phyloP scores from a whole-genome alignment of 257 asterid species.

The Forsythia viridissima region DNA sequence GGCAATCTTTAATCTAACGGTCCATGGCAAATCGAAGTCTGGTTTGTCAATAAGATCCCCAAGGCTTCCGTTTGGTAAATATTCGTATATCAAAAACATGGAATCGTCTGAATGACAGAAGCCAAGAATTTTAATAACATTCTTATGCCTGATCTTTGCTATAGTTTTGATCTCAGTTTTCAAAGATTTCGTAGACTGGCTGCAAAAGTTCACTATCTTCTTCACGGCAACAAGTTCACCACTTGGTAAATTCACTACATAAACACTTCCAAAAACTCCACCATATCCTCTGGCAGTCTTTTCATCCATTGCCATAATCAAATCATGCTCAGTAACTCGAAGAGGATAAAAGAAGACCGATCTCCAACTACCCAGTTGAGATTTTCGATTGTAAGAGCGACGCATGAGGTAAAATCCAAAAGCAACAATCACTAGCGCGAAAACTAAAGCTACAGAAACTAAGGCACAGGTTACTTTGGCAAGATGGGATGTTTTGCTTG shows the following conservation, averaged over 20 bases:
- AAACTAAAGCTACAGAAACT: constrained; percentile 46
- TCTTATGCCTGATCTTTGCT: constrained; percentile 83
- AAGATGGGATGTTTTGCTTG: constrained; percentile 30
- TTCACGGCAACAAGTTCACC: constrained; percentile 73
- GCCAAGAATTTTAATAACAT: constrained; percentile 70
- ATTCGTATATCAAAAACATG: constrained; percentile 70
- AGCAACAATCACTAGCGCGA: constrained; percentile 41
- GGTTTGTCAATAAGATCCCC: constrained; percentile 58
- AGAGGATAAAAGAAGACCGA: constrained; percentile 84
- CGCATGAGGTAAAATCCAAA: constrained; percentile 43
- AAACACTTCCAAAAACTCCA: constrained; percentile 69
- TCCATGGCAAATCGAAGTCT: constrained; percentile 60
- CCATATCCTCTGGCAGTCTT: constrained; percentile 54
- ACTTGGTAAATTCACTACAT: constrained; percentile 66
- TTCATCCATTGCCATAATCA: constrained; percentile 66
- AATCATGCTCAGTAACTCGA: constrained; percentile 67
- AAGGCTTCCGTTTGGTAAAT: constrained; percentile 68
- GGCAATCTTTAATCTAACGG: constrained; percentile 59
- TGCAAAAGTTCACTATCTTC: constrained; percentile 48
- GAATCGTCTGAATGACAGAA: constrained; percentile 65
- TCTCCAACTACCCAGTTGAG: constrained; percentile 48
- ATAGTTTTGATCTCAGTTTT: constrained; percentile 67
- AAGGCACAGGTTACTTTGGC: constrained; percentile 50
- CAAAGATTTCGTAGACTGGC: constrained; percentile 56
- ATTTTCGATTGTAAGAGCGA: constrained; percentile 35